A percentile compares a stretch with the other conserved stretches of the same genome.
These are phyloP conservation scores for Populus alba DNA, from an alignment of 345 rosid genomes.

Conservation along the genomic window DNA sequence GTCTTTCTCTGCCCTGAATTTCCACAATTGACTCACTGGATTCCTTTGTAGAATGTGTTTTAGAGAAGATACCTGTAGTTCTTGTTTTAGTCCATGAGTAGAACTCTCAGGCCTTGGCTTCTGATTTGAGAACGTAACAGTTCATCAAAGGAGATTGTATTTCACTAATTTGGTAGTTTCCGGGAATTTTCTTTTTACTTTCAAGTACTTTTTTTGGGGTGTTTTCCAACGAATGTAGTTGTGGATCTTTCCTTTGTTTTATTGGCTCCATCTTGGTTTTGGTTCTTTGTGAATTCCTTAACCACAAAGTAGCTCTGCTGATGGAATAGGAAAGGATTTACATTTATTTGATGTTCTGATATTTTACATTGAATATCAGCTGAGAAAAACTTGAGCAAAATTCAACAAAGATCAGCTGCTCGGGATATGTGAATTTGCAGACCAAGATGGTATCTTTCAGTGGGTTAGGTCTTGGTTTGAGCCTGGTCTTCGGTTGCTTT, in stretches of 20 bases:
- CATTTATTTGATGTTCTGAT: not conserved
- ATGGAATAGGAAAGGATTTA: not conserved
- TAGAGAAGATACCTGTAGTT: constrained; percentile 20
- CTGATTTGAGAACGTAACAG: constrained; percentile 25
- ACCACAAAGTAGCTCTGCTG: constrained; percentile 6
- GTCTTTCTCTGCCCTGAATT: constrained; percentile 12
- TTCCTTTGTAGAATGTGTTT: constrained; percentile 24
- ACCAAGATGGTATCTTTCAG: constrained; percentile 52
- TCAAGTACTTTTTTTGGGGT: not conserved
- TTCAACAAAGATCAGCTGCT: constrained; percentile 2
- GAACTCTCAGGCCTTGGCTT: constrained; percentile 11
- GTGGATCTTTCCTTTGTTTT: not conserved
- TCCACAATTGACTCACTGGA: constrained; percentile 7
- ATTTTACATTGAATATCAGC: not conserved
- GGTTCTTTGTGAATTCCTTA: constrained; percentile 2
- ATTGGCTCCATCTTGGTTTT: not conserved
- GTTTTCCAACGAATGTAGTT: not conserved
- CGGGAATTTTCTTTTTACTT: not conserved
- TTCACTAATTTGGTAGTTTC: not conserved
- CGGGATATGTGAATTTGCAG: constrained; percentile 47
- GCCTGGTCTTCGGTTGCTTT: constrained; percentile 69
- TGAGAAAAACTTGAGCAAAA: not conserved
- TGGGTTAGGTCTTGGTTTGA: constrained; percentile 70
- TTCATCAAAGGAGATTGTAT: constrained; percentile 7
- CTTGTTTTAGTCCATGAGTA: not conserved